Evolutionary conservation across 2,329 filamentous ascomycete genomes (phyloP).

Genomic region (Pyrenochaeta sp.): DNA sequence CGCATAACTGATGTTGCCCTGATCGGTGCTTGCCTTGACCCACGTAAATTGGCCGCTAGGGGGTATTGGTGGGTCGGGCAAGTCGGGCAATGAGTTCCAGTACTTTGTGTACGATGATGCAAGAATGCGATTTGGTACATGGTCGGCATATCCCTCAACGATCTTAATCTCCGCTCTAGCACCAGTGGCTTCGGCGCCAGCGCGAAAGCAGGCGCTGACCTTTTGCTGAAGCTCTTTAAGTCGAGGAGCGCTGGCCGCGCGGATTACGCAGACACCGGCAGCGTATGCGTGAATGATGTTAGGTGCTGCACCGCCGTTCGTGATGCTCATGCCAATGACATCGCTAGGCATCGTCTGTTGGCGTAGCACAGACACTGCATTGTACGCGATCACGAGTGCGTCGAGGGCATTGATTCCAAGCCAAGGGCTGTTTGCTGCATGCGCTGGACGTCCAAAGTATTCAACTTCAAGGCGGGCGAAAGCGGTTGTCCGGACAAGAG

Average conservation of each 20-base stretch:
- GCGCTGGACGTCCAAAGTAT: constrained; percentile 20
- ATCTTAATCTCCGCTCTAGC: constrained; percentile 57
- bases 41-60: constrained; percentile 23
- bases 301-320: constrained; percentile 37
- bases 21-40: constrained; percentile 65
- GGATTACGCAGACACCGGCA: constrained; percentile 49
- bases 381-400: constrained; percentile 25
- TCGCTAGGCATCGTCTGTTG: constrained; percentile 53
- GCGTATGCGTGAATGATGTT: constrained; percentile 54
- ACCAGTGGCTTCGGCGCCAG: constrained; percentile 60
- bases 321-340: constrained; percentile 48
- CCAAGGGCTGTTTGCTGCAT: constrained; percentile 47
- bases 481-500: constrained; percentile 32
- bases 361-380: constrained; percentile 41
- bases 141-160: constrained; percentile 60
- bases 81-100: constrained; percentile 26
- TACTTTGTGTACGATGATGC: constrained; percentile 47
- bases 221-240: constrained; percentile 41
- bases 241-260: constrained; percentile 39
- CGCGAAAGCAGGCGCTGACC: constrained; percentile 56
- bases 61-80: constrained; percentile 24
- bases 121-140: constrained; percentile 63
- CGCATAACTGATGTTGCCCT: constrained; percentile 66
- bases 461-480: constrained; percentile 21
- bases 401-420: constrained; percentile 35